Evolutionary conservation across 2,329 filamentous ascomycete genomes (phyloP).

Genomic region (Orbilia ellipsospora): DNA sequence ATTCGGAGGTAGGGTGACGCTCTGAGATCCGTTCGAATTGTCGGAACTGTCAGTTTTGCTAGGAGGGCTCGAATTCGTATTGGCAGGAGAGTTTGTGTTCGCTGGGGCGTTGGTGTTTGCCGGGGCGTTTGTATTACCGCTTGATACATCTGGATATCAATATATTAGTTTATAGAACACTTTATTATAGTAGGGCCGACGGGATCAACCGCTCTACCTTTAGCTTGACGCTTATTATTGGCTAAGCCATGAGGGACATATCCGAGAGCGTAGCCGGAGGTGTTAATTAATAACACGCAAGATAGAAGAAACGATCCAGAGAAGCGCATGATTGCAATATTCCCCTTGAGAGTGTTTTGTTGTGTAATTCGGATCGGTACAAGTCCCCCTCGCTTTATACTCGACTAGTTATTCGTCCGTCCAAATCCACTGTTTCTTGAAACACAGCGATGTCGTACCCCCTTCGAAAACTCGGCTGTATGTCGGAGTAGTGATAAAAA

Average conservation of each 20-base stretch:
- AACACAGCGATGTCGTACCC: no score
- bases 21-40: no score
- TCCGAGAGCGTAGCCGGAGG: constrained; percentile 21
- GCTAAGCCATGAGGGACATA: not conserved
- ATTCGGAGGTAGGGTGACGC: constrained; percentile 7
- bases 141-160: constrained; percentile 12
- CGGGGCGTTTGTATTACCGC: constrained; percentile 16
- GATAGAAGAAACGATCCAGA: constrained; percentile 35
- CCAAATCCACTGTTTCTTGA: no score
- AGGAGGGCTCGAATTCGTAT: constrained; percentile 1
- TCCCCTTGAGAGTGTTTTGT: no score
- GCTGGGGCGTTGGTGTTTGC: constrained; percentile 13
- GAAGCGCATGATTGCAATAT: constrained; percentile 21
- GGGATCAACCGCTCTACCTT: constrained; percentile 10
- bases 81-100: constrained; percentile 9
- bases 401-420: no score
- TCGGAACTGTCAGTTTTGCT: no score
- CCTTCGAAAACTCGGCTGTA: no score
- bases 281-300: constrained; percentile 25
- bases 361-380: no score
- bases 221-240: constrained; percentile 28
- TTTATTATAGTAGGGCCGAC: not conserved
- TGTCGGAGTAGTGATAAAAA: no score
- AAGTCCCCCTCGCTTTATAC: no score
- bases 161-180: not conserved